These are phyloP conservation scores for Chlorella vulgaris DNA, from an alignment of 139 green algal genomes.

Conservation along the genomic window DNA sequence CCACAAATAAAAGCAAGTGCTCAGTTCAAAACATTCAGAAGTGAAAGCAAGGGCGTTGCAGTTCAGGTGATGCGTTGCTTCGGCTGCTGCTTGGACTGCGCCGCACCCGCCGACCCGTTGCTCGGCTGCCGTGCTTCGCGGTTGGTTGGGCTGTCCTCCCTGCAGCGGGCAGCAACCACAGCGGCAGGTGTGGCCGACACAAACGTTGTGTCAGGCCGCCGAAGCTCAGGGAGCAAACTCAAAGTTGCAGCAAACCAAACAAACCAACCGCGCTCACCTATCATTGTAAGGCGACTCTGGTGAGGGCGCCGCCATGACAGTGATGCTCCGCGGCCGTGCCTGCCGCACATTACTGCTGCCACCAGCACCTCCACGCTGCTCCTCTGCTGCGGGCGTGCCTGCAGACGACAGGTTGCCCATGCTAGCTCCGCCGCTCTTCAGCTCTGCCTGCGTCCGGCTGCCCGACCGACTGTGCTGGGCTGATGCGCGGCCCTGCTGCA, in stretches of 20 bases:
- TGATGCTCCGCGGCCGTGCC: slow-evolving; percentile 21
- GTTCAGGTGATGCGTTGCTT: slow-evolving; percentile 19
- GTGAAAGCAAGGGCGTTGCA: too few relatives aligned
- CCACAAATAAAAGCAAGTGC: too few relatives aligned
- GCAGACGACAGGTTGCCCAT: slow-evolving; percentile 26
- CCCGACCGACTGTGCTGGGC: slow-evolving; percentile 23
- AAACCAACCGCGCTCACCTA: neutral
- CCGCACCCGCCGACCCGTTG: neutral
- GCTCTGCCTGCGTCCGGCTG: slow-evolving; percentile 23
- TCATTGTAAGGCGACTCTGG: neutral
- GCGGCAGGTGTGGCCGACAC: neutral
- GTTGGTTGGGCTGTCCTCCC: slow-evolving; percentile 16
- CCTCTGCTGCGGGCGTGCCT: neutral
- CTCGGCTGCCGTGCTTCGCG: neutral
- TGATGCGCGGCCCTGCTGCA: slow-evolving; percentile 20
- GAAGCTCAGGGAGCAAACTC: too few relatives aligned
- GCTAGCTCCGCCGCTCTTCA: slow-evolving; percentile 10
- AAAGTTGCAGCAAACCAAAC: too few relatives aligned
- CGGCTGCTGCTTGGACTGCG: neutral
- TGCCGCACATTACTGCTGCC: slow-evolving; percentile 14
- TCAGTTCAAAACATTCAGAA: too few relatives aligned
- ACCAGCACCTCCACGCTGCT: neutral
- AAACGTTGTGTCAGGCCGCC: too few relatives aligned
- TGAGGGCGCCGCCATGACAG: slow-evolving; percentile 3
- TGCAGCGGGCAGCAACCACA: neutral